Conservation (phyloP, 2,329 filamentous ascomycete genomes). For the Calonectria ilicicola region DNA sequence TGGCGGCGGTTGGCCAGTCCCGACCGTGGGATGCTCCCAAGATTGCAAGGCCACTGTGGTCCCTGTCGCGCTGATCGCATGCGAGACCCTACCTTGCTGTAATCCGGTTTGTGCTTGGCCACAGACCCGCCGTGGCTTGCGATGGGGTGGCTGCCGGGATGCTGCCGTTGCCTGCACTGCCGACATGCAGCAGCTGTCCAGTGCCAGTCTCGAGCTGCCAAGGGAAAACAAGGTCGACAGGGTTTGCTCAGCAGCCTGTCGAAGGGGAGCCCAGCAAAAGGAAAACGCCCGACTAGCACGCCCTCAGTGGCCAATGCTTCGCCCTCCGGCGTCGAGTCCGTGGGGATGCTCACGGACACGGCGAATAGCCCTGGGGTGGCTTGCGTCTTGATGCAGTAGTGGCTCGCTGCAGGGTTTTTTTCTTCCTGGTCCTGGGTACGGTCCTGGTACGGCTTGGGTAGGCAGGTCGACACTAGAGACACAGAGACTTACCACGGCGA, state of each 20-base stretch:
- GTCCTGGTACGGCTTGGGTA: background rate
- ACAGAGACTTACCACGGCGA: conserved; percentile 31
- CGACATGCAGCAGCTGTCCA: conserved; percentile 20
- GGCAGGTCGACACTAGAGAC: conserved; percentile 5
- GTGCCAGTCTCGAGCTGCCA: conserved; percentile 3
- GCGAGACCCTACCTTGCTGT: conserved; percentile 26
- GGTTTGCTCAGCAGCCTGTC: background rate
- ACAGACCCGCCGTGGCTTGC: conserved; percentile 14
- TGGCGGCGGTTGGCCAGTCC: conserved; percentile 31
- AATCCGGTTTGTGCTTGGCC: conserved; percentile 30
- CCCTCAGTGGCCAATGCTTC: conserved; percentile 19
- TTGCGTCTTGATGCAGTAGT: conserved; percentile 36
- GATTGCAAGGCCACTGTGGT: background rate
- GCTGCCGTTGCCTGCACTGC: conserved; percentile 10
- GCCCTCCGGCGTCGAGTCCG: conserved; percentile 18
- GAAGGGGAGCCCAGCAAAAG: conserved; percentile 24
- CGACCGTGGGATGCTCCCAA: conserved; percentile 21
- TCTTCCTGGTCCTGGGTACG: conserved; percentile 2
- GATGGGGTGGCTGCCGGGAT: conserved; percentile 8
- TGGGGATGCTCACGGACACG: conserved; percentile 33
- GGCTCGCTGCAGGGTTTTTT: conserved; percentile 37
- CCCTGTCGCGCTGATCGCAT: conserved; percentile 6
- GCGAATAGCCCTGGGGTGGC: conserved; percentile 32
- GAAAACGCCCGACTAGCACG: conserved; percentile 29
- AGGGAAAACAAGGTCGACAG: conserved; percentile 13